Evolutionary conservation across 495 filamentous ascomycete species (phyloP), one percentile per base, ranked within the genome.

Genomic region (Achaetomiella virescens): DNA sequence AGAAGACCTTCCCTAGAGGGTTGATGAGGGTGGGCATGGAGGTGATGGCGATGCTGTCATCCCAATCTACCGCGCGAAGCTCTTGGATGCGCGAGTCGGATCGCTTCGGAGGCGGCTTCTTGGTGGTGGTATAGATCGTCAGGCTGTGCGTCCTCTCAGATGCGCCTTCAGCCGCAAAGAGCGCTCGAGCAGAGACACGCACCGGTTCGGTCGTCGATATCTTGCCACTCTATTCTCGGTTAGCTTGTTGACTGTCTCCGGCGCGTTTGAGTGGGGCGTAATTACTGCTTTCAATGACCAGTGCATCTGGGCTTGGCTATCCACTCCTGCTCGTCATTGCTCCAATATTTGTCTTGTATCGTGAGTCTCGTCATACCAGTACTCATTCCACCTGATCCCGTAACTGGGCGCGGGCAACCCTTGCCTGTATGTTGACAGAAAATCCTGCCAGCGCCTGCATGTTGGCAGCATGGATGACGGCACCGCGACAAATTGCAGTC

Each of bases 401-500:
- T 40, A 57, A 18, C 38, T 57, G 2, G 27, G n/a, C 40, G 4
- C 55, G 35, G 14, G 55, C 37, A 29, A 57, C 9, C 22, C 55
- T 22, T n/a, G 47, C 14, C 20, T 44, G 36, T 1, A 57, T 27
- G 9, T 57, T 25, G 1, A 51, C 29, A 5, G 47, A 45, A 29
- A 57, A 27, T 8, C 22, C 12, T 7, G 35, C 11, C 3, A 25
- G 21, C 12, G 47, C 55, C 14, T 38, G 6, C 1, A 35, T 17
- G 24, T 3, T 57, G 0, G 47, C 48, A 5, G 47, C 47, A 29
- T 57, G 38, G 1, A 51, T 44, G 3, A 57, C 55, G 11, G 55
- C 55, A 3, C 55, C 55, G 0, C 55, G 48, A 15, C 47, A 57
- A 14, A 57, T 57, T 17, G 55, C 55, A 11, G 47, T 46, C 55